phyloP scores from a whole-genome alignment of 345 rosid genomes.

The Mallotus nudiflorus region DNA sequence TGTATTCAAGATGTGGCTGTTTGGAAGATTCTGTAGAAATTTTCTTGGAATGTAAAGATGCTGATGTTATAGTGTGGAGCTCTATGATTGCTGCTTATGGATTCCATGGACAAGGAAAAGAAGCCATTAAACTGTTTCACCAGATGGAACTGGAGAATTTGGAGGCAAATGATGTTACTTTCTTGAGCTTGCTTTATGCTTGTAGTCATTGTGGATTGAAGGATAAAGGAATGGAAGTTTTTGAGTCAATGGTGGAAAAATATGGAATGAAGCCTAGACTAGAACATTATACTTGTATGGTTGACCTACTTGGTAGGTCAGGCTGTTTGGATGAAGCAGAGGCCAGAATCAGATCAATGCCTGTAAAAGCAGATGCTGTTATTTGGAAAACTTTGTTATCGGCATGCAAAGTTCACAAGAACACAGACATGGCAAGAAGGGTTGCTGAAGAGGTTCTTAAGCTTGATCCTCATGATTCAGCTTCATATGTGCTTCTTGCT shows the following conservation, averaged over 20 bases:
- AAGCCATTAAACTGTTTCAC: constrained; percentile 60
- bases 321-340: constrained; percentile 69
- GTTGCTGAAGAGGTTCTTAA: constrained; percentile 54
- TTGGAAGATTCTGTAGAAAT: constrained; percentile 60
- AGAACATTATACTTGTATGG: constrained; percentile 67
- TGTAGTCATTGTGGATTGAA: constrained; percentile 76
- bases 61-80: constrained; percentile 78
- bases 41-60: constrained; percentile 50
- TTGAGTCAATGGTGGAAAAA: constrained; percentile 50
- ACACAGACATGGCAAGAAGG: constrained; percentile 55
- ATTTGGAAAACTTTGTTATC: constrained; percentile 82
- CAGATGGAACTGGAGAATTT: constrained; percentile 44
- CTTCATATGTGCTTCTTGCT: constrained; percentile 68
- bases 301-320: constrained; percentile 69
- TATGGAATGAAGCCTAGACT: constrained; percentile 52
- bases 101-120: constrained; percentile 68
- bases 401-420: constrained; percentile 65
- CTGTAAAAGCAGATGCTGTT: constrained; percentile 52
- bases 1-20: constrained; percentile 80
- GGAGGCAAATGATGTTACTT: constrained; percentile 57
- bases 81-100: constrained; percentile 79
- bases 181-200: constrained; percentile 73
- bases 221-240: constrained; percentile 59
- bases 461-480: constrained; percentile 65
- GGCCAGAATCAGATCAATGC: constrained; percentile 63